Percentiles rank a stretch among this genome's conserved stretches.
phyloP scores from a whole-genome alignment of 768 basidiomycete genomes.

The Tulasnella sp. region DNA sequence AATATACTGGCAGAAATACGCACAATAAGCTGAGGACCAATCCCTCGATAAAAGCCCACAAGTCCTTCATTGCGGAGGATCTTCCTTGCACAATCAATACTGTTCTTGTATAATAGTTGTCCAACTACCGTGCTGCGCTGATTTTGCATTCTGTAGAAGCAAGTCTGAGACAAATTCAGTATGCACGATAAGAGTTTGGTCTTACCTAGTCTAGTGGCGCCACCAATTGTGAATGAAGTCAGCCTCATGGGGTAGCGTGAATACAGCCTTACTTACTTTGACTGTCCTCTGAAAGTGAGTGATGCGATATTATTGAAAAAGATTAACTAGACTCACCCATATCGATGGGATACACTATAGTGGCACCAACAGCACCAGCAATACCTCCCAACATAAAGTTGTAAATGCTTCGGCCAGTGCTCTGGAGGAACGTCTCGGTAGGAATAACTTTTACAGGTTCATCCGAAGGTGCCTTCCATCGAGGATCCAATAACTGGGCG shows the following conservation, averaged over 20 bases:
- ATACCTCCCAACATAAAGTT: constrained; percentile 78
- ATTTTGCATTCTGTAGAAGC: constrained; percentile 71
- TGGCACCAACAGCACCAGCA: constrained; percentile 89
- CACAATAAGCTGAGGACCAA: constrained; percentile 88
- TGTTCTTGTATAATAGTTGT: constrained; percentile 93
- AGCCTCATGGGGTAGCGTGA: constrained; percentile 13
- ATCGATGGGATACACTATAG: constrained; percentile 96
- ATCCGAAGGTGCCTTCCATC: constrained; percentile 58
- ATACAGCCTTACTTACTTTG: not conserved
- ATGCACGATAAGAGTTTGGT: not conserved
- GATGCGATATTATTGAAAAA: not conserved
- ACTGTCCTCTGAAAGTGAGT: not conserved
- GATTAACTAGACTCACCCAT: constrained; percentile 46
- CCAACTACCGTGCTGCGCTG: constrained; percentile 94
- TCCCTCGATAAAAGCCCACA: constrained; percentile 89
- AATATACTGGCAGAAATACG: constrained; percentile 19
- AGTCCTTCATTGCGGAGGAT: constrained; percentile 92
- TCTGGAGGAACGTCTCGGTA: constrained; percentile 38
- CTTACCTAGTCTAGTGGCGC: constrained; percentile 45
- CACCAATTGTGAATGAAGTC: not conserved
- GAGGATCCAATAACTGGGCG: constrained; percentile 80
- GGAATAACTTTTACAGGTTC: constrained; percentile 31
- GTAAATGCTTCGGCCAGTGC: constrained; percentile 59
- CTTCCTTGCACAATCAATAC: constrained; percentile 83
- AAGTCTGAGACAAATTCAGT: not conserved